Base-by-base conservation (phyloP, 169 alveolate species). In the Babesia sp. region DNA sequence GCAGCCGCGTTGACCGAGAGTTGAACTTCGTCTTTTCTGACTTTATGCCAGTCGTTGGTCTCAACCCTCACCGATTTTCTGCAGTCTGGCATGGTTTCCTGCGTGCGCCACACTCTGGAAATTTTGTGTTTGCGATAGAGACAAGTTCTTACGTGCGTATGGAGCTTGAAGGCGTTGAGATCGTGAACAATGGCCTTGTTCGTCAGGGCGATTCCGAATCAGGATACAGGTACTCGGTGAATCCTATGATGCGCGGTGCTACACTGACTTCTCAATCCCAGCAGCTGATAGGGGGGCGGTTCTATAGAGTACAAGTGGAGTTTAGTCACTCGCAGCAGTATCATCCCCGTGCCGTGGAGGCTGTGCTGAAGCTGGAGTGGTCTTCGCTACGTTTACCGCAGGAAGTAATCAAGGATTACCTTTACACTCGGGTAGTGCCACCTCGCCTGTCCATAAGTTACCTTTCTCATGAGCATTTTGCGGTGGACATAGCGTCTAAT, bases 231-330 rank as follows among this genome's bases (percentile, higher is more conserved):
- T 76, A 73, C 53, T 54, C 67, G 14, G 57, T 86, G 20, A 83
- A 75, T 42, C 78, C 91, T 33, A 87, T 78, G 73, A 76, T 80
- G 45, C 37, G 71, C n/a, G 64, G 79, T 20, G 82, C 71, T 29
- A 74, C 58, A 16, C 83, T 74, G 26, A 85, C 85, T 22, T 92
- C 97, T 12, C 82, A 55, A 33, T 86, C 93, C 5, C 87, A 89
- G 67, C 92, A 92, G 67, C 86, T 92, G 31, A 42, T 87, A 20
- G 97, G 95, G 3, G 97, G 96, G 1, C 91, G 90, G 58, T 91
- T 91, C 45, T 90, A 92, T 71, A 71, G 84, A 50, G 77, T 93
- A 20, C 78, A 90, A 55, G 71, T 92, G 20, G 96, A 91, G 58
- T 63, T 92, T 75, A 87, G 92, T 73, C 96, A 93, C 71, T 78